phyloP scores from a whole-genome alignment of 176 grass and related monocot species.

The Tillandsia fasciculata region DNA sequence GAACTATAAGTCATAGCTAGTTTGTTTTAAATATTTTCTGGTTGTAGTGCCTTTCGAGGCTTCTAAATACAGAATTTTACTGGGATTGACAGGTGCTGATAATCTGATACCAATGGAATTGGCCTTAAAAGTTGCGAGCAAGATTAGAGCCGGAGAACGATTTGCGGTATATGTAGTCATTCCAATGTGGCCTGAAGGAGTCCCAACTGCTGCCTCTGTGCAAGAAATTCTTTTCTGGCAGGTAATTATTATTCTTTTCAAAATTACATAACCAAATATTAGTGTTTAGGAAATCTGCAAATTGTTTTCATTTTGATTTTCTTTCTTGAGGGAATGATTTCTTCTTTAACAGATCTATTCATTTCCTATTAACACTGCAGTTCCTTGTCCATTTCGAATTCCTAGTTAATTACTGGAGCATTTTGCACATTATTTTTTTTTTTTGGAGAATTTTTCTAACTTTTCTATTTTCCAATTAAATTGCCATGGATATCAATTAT shows the following conservation, averaged over 20 bases:
- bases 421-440: too few species aligned
- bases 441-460: background rate
- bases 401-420: too few species aligned
- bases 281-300: background rate
- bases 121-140: conserved; percentile 83
- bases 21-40: background rate
- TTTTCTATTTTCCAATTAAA: background rate
- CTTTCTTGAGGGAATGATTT: background rate
- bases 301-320: background rate
- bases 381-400: too few species aligned
- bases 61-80: background rate
- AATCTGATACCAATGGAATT: conserved; percentile 95
- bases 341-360: background rate
- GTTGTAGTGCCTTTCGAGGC: background rate
- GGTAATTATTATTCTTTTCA: conserved; percentile 25
- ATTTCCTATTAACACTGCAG: too few species aligned
- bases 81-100: conserved; percentile 54
- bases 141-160: conserved; percentile 63
- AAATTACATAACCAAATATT: background rate
- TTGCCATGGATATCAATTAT: background rate
- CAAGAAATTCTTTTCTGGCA: conserved; percentile 98
- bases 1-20: background rate
- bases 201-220: conserved; percentile 55
- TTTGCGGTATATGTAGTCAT: conserved; percentile 96
- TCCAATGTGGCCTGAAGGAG: conserved; percentile 99